Evolutionary conservation across 129 eudicot species (phyloP).

Genomic region (sunflower (Helianthus annuus)): DNA sequence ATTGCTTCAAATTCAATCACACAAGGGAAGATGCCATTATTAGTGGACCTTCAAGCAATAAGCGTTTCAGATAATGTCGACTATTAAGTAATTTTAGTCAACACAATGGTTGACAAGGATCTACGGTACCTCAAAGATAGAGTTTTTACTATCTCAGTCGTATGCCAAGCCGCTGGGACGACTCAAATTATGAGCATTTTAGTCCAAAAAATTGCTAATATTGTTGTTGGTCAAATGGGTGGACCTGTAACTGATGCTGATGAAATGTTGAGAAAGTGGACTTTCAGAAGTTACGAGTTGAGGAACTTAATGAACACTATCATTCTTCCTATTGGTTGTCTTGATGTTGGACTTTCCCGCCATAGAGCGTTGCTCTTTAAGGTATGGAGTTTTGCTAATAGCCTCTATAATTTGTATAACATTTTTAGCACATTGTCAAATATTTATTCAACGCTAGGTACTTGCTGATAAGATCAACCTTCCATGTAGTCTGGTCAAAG

Average conservation of each 20-base stretch:
- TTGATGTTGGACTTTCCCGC: conserved; percentile 94
- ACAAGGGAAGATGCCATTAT: conserved; percentile 75
- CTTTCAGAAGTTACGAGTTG: conserved; percentile 53
- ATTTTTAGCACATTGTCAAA: conserved; percentile 11
- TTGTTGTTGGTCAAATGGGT: conserved; percentile 81
- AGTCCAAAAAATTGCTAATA: no score
- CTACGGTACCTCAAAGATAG: conserved; percentile 68
- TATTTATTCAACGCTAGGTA: conserved; percentile 47
- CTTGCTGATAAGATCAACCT: conserved; percentile 91
- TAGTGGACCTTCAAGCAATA: conserved; percentile 67
- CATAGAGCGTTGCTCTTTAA: conserved; percentile 89
- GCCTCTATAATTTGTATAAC: not conserved
- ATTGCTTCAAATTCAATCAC: conserved; percentile 45
- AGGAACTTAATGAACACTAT: conserved; percentile 52
- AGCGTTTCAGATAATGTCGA: conserved; percentile 54
- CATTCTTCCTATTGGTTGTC: conserved; percentile 80
- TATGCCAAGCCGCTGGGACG: conserved; percentile 46
- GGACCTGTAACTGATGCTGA: conserved; percentile 87
- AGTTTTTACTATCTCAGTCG: conserved; percentile 46
- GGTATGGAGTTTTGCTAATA: conserved; percentile 68
- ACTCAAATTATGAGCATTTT: no score
- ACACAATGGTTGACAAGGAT: conserved; percentile 56
- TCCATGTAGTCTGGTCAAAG: conserved; percentile 92
- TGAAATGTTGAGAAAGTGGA: conserved; percentile 77
- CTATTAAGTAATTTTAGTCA: conserved; percentile 74